Base-by-base conservation (phyloP, 2,329 filamentous ascomycete genomes). In the Venturia carpophila region DNA sequence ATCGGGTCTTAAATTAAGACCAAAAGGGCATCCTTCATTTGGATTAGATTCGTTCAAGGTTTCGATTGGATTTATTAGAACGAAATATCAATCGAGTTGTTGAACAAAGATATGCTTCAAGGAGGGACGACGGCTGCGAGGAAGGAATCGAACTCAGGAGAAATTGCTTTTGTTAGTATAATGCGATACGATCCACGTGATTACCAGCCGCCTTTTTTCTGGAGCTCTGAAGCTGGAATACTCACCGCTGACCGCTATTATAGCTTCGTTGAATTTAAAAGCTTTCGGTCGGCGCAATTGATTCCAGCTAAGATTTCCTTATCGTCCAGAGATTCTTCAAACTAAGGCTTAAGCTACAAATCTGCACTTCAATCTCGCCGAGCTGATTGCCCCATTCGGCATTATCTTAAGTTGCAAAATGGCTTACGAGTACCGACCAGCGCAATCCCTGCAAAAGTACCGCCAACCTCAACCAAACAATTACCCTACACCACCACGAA, bases 401-500 rank as follows among this genome's bases (percentile, higher is more conserved):
- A 37, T n/a, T 58, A 19, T 15, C 27, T 15, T 52, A 27, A 13
- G 27, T 27, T 52, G 47, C 52, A 37, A 21, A n/a, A 58, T 58
- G 52, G 52, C 30, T 5, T 58, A 37, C 10, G n/a, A 27, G 21
- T 27, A 52, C 24, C 47, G 27, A 52, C 47, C 47, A 27, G 47
- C 24, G 47, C 47, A 52, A 21, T 21, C 24, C 47, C 21, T 27
- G 24, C 6, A 21, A 52, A 11, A 52, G 24, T 52, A 52, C 24
- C 47, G 10, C 52, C 30, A 11, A 37, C 30, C 52, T 58, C 52
- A 58, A 37, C 30, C 52, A n/a, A 58, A 58, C 30, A 34, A 34
- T 58, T 58, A 58, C 30, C 52, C 52, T n/a, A 34, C 52, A 58
- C 52, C 52, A 58, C 52, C 52, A 58, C 27, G 30, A 37, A 58